These are phyloP conservation scores for Lactarius indigo DNA, from an alignment of 768 basidiomycete species.

Conservation along the genomic window DNA sequence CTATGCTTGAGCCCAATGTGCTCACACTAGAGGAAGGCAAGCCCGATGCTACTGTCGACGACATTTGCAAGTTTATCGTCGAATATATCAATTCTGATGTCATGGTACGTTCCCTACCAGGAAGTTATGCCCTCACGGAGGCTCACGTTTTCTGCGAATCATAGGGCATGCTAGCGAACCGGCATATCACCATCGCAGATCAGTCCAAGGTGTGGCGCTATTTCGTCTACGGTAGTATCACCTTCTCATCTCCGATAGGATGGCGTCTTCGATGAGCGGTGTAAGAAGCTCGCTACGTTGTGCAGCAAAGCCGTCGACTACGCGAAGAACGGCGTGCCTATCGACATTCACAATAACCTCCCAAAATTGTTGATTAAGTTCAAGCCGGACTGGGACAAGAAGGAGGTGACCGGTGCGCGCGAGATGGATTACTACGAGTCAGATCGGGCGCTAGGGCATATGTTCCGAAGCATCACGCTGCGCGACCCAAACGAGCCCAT, in stretches of 20 bases:
- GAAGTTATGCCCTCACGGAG: background rate
- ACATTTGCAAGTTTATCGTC: constrained; percentile 77
- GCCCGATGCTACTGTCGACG: constrained; percentile 53
- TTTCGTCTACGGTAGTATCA: background rate
- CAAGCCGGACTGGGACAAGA: constrained; percentile 77
- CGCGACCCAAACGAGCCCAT: constrained; percentile 36
- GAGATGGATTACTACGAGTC: constrained; percentile 70
- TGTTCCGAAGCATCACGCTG: constrained; percentile 62
- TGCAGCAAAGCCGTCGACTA: constrained; percentile 76
- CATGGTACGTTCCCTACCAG: constrained; percentile 43
- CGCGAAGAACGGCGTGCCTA: constrained; percentile 70
- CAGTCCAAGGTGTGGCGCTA: constrained; percentile 55
- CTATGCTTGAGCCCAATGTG: constrained; percentile 26
- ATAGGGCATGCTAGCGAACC: constrained; percentile 66
- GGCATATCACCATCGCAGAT: constrained; percentile 70
- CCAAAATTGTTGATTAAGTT: constrained; percentile 58
- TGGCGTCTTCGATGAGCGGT: constrained; percentile 57
- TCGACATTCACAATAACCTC: constrained; percentile 45
- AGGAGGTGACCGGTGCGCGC: constrained; percentile 39
- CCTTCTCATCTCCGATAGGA: constrained; percentile 36
- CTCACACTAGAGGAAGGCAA: constrained; percentile 27
- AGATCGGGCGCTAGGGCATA: constrained; percentile 60
- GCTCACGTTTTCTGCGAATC: background rate
- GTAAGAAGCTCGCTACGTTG: constrained; percentile 54
- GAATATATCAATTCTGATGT: constrained; percentile 84